Evolutionary conservation across 2,329 filamentous ascomycete species (phyloP).

Genomic region (Alternaria conjuncta): DNA sequence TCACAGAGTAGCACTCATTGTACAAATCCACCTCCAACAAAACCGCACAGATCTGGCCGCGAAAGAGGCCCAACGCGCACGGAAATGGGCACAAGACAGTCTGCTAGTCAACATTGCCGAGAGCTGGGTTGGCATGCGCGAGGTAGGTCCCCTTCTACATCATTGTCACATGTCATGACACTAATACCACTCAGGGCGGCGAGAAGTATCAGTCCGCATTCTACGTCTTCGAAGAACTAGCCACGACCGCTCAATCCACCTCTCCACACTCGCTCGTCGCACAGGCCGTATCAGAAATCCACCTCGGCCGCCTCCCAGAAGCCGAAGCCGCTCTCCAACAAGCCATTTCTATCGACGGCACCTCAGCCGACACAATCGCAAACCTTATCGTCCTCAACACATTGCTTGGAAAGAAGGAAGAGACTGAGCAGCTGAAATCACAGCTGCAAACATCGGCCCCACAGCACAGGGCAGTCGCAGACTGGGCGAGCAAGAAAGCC

Average conservation of each 20-base stretch:
- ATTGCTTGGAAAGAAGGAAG: conserved; percentile 70
- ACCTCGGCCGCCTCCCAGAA: conserved; percentile 87
- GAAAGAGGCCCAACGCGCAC: conserved; percentile 85
- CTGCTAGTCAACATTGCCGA: conserved; percentile 93
- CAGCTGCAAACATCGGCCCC: conserved; percentile 65
- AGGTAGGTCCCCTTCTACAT: conserved; percentile 63
- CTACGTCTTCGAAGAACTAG: conserved; percentile 97
- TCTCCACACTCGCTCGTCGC: conserved; percentile 78
- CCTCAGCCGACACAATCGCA: conserved; percentile 76
- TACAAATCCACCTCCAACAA: conserved; percentile 90
- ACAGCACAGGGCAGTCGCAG: conserved; percentile 73
- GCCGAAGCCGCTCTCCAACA: conserved; percentile 85
- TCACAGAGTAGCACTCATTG: conserved; percentile 78
- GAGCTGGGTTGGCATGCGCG: conserved; percentile 88
- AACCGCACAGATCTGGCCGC: conserved; percentile 89
- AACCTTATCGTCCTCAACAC: conserved; percentile 82
- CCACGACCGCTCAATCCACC: conserved; percentile 81
- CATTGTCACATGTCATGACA: neutral
- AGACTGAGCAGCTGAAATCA: conserved; percentile 63
- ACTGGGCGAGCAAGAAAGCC: conserved; percentile 84
- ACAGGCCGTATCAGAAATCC: conserved; percentile 89
- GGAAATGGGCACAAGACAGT: conserved; percentile 94
- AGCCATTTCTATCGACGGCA: conserved; percentile 75
- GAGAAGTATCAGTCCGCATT: conserved; percentile 96
- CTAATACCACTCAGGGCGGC: conserved; percentile 69